phyloP scores from a whole-genome alignment of 345 rosid species.

The Sapria himalayana region DNA sequence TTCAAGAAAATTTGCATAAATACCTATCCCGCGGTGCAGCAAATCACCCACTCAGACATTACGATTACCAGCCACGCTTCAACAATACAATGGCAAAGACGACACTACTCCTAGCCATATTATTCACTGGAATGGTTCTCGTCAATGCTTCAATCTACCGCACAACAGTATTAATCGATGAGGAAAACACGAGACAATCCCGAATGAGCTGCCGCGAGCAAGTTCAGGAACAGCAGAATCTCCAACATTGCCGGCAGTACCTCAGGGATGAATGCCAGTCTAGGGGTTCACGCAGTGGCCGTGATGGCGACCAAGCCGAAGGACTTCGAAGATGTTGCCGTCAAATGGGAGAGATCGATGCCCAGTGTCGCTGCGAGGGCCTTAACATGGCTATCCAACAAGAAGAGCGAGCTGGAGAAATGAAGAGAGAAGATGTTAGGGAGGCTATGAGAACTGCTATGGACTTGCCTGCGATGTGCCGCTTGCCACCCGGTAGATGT shows the following conservation, averaged over 20 bases:
- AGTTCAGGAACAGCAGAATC: constrained; percentile 14
- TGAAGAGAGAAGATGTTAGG: no score
- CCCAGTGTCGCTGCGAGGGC: no score
- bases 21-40: neutral
- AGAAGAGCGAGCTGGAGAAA: no score
- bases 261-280: constrained; percentile 7
- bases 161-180: constrained; percentile 10
- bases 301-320: no score
- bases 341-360: no score
- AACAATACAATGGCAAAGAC: constrained; percentile 14
- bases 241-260: constrained; percentile 16
- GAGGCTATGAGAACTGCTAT: no score
- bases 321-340: no score
- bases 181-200: neutral
- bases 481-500: no score
- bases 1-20: no score
- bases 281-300: no score
- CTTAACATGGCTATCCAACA: no score
- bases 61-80: neutral
- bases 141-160: constrained; percentile 16
- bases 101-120: constrained; percentile 7
- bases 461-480: no score
- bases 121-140: constrained; percentile 10
- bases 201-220: constrained; percentile 8
- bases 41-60: neutral